Percentiles rank a stretch among this genome's conserved stretches.
Conservation (phyloP, 2,329 filamentous ascomycete species). For the Fusarium lyarnte region DNA sequence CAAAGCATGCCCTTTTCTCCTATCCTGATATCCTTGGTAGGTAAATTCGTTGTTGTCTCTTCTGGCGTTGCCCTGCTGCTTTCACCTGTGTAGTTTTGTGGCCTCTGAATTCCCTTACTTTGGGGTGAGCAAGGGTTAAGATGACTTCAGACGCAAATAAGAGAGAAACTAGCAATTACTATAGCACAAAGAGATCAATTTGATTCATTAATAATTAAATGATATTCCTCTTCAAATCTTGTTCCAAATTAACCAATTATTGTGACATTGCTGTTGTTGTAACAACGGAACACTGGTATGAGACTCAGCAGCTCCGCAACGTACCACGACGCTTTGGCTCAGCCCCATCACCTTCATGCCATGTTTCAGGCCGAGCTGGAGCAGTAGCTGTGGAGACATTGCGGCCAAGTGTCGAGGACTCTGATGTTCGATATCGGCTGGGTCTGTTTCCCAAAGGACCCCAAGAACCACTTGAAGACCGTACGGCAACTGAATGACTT, state of each 20-base stretch:
- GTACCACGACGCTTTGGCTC: neutral
- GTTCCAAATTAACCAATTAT: neutral
- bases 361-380: neutral
- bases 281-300: accelerated
- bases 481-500: neutral
- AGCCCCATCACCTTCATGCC: neutral
- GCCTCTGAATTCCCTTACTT: accelerated
- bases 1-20: accelerated
- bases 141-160: neutral
- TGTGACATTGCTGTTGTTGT: accelerated
- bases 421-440: accelerated
- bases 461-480: neutral
- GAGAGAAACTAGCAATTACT: accelerated
- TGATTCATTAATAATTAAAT: accelerated
- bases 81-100: neutral
- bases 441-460: accelerated
- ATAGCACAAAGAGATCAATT: accelerated
- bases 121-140: too few species aligned
- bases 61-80: accelerated
- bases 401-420: accelerated
- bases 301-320: neutral
- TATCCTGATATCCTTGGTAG: neutral
- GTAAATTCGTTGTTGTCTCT: too few species aligned
- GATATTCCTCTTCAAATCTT: accelerated
- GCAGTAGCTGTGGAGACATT: neutral